These are phyloP conservation scores for Rhizopogon vesiculosus DNA, from an alignment of 768 basidiomycete species.

Conservation along the genomic window DNA sequence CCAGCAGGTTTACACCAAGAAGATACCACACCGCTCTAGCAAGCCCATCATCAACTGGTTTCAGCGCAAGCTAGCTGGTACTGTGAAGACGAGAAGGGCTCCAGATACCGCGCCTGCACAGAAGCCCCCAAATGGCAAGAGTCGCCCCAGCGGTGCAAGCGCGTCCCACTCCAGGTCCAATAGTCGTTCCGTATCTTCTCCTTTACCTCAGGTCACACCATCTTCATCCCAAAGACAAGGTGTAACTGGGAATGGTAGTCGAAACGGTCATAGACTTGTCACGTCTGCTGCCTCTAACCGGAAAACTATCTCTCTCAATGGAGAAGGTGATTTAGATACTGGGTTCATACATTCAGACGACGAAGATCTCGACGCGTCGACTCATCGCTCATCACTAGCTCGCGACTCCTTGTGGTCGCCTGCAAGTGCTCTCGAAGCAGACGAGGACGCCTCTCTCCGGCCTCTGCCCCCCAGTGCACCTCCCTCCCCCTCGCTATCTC, in stretches of 20 bases:
- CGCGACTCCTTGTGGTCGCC: constrained; percentile 81
- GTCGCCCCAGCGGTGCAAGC: constrained; percentile 7
- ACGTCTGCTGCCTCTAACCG: constrained; percentile 31
- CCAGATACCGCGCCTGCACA: constrained; percentile 22
- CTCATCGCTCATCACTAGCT: constrained; percentile 54
- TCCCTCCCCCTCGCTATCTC: constrained; percentile 82
- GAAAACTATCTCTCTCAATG: constrained; percentile 64
- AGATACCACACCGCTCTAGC: constrained; percentile 62
- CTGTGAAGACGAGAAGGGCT: constrained; percentile 51
- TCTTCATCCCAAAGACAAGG: constrained; percentile 23
- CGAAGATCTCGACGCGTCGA: constrained; percentile 42
- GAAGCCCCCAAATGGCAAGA: constrained; percentile 11
- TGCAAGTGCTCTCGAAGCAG: constrained; percentile 72
- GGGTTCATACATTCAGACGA: constrained; percentile 31
- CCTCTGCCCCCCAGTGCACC: constrained; percentile 87
- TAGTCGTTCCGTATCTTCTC: constrained; percentile 26
- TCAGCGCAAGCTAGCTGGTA: constrained; percentile 78
- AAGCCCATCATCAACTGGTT: constrained; percentile 91
- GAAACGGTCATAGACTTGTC: constrained; percentile 8
- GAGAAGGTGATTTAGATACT: constrained; percentile 42
- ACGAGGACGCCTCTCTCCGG: constrained; percentile 91
- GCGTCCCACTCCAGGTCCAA: constrained; percentile 14
- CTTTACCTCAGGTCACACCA: constrained; percentile 16
- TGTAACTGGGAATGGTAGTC: constrained; percentile 9
- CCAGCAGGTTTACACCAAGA: constrained; percentile 46